These are phyloP conservation scores for Buddleja alternifolia DNA, from an alignment of 257 asterid genomes.

Conservation along the genomic window DNA sequence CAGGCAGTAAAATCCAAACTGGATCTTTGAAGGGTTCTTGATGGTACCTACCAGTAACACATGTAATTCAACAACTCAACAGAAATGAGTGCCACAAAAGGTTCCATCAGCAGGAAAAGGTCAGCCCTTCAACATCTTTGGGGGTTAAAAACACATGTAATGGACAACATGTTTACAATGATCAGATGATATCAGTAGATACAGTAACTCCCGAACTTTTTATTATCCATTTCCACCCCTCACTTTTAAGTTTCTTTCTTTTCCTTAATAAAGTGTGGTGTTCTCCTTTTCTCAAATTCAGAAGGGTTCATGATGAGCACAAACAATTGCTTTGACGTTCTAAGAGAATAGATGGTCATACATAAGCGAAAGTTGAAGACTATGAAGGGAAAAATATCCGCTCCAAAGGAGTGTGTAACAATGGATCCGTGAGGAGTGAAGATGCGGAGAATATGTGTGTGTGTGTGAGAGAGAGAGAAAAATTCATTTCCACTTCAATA, in stretches of 20 bases:
- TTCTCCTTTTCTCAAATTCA: background rate
- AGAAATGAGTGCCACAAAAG: slow-evolving; percentile 8
- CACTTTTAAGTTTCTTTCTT: slow-evolving; percentile 12
- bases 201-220: background rate
- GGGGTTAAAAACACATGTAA: background rate
- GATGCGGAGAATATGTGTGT: background rate
- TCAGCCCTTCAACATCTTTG: slow-evolving; percentile 9
- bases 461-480: background rate
- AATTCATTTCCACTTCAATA: background rate
- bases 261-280: background rate
- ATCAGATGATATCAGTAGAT: background rate
- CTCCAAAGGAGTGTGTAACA: background rate
- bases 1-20: too few relatives aligned
- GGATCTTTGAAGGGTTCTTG: too few relatives aligned
- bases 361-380: background rate
- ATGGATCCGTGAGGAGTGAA: slow-evolving; percentile 1
- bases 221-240: slow-evolving; percentile 16
- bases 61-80: slow-evolving; percentile 8
- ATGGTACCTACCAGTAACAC: too few relatives aligned
- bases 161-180: background rate
- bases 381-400: background rate
- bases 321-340: background rate
- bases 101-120: background rate
- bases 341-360: background rate
- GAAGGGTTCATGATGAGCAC: slow-evolving; percentile 15